Evolutionary conservation across 1,284 basidiomycete species (phyloP), one percentile per base, ranked within the genome.

Genomic region (Irpex lacteus): DNA sequence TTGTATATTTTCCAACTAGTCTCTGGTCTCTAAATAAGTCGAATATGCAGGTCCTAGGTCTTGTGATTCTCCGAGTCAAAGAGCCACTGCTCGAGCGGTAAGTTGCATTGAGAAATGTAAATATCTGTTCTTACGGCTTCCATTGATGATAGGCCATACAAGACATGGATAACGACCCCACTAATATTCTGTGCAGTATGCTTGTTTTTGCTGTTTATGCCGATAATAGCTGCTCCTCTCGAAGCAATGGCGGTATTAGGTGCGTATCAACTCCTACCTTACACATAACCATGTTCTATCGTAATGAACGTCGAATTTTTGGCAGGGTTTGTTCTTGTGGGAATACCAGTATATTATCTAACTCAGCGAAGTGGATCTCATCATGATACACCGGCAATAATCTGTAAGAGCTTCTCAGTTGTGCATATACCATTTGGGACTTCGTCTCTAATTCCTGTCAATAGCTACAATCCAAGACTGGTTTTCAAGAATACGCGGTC

Each of bases 201-300:
- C 1, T 78, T 98, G 65, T 98, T 98, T 78, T 81, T 99, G 60
- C 80, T 99, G 4, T 90, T 92, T 70, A 98, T 99, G 94, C 96
- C 96, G 2, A 85, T 98, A 60, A 92, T 98, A 65, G 95, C 95
- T 1, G 96, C 96, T 13, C 98, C 97, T 0, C 77, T 91, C 26
- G 92, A 98, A 75, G 95, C 95, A 0, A 76, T 93, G 3, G 89
- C 94, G 1, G 95, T 95, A 2, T 83, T 96, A 65, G 88, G 95
- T 96, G 69, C 67, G 86, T 78, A 9, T 52, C 40, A 19, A 49
- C 26, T 32, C 62, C 52, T n/a, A 13, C 21, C 36, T 32, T 18
- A 21, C 53, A 18, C 15, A 11, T 54, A 44, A 11, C 3, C 40
- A 7, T 9, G n/a, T 40, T 32, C n/a, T 52, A 18, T 7, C 34